Evolutionary conservation across 1,284 basidiomycete genomes (phyloP), one percentile per base, ranked within the genome.

Genomic region (Grifola frondosa): DNA sequence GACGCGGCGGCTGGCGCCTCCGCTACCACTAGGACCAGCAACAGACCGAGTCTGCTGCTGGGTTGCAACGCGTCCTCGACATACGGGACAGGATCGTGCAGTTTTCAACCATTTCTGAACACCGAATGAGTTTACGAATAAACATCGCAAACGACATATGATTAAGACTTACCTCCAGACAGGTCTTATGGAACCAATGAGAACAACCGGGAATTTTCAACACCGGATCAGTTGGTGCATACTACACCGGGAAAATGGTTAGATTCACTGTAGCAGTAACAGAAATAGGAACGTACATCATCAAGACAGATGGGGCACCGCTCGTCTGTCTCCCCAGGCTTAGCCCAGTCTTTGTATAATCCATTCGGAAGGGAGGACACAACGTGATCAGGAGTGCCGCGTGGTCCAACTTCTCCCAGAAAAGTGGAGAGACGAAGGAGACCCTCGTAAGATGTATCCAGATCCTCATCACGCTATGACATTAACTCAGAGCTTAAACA

Each of bases 231-330:
- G 61, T 59, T 4, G 73, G 65, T 39, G 69, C 62, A 51, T 88
- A 89, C 87, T 89, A 44, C 20, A 37, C 30, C 44, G 19, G 43
- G 30, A 35, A 34, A 10, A 16, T 40, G 15, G 38, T 39, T n/a
- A 60, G 10, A 39, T 58, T 31, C 15, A 37, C 30, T 24, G 17
- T 6, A 19, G 19, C 37, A 33, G n/a, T 32, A 15, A 17, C 34
- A 32, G 22, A 40, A 37, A n/a, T 31, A 0, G 11, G 20, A 16
- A 74, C 84, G 36, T 56, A 88, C 86, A 62, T 89, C 86, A 49
- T 89, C 86, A 49, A 89, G 63, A 56, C 87, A 89, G 37, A 89
- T 89, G 3, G 86, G 85, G 59, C 86, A 89, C 30, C 84, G 73
- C 40, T 74, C 69, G 52, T 89, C 86, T 40, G 79, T 80, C 26